These are phyloP conservation scores for Cryphonectria parasitica DNA, from an alignment of 2,329 filamentous ascomycete genomes.

Conservation along the genomic window DNA sequence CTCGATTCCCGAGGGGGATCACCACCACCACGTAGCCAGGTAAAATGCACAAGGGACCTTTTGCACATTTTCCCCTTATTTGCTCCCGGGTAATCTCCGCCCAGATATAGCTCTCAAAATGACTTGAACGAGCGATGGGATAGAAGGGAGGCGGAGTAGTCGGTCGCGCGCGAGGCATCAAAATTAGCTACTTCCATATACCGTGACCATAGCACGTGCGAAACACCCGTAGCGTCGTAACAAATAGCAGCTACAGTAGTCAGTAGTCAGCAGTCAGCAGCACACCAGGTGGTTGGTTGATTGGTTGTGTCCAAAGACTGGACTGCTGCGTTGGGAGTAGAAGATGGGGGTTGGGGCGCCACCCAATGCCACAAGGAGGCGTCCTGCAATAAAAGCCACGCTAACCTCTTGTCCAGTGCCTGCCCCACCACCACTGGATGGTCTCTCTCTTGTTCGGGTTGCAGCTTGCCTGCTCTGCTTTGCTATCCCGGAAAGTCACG, in stretches of 20 bases:
- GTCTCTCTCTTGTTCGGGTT: neutral
- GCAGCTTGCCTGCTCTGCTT: neutral
- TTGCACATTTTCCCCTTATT: neutral
- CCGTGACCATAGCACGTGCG: neutral
- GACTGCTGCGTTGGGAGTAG: neutral
- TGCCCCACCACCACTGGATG: no score
- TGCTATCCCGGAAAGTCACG: neutral
- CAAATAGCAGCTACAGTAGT: neutral
- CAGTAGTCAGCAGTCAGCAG: no score
- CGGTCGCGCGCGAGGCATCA: neutral
- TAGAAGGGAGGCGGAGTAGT: neutral
- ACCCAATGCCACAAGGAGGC: neutral
- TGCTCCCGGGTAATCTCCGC: neutral
- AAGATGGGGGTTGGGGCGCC: no score
- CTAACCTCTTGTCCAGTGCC: neutral
- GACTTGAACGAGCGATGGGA: neutral
- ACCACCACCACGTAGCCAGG: neutral
- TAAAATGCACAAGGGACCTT: neutral
- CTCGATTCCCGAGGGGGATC: neutral
- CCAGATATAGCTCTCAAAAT: neutral
- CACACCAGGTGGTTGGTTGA: neutral
- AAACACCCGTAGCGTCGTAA: neutral
- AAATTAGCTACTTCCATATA: neutral
- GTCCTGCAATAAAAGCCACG: conserved; percentile 3
- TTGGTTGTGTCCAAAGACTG: neutral